Evolutionary conservation across 148 eudicot genomes (phyloP).

Genomic region (Silene conica): DNA sequence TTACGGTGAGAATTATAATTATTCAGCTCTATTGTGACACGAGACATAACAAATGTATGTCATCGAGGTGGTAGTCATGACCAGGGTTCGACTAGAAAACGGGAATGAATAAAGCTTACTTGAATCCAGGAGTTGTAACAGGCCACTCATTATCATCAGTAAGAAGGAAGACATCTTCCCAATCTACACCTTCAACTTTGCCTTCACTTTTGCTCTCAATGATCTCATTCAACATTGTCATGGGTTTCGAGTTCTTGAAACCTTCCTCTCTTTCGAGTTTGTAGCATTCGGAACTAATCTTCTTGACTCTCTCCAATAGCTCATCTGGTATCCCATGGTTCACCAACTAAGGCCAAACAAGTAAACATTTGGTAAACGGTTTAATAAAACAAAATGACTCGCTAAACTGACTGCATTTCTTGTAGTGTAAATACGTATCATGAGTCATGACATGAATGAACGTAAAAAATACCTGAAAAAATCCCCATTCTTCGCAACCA

Average conservation of each 20-base stretch:
- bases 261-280: slow-evolving; percentile 64
- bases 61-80: too few species aligned
- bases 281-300: slow-evolving; percentile 52
- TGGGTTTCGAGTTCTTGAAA: slow-evolving; percentile 52
- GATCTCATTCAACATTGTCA: slow-evolving; percentile 55
- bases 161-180: slow-evolving; percentile 86
- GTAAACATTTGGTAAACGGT: neutral
- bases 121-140: slow-evolving; percentile 54
- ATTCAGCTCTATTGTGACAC: too few species aligned
- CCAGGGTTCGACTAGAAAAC: too few species aligned
- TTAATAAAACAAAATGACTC: too few species aligned
- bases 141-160: slow-evolving; percentile 76
- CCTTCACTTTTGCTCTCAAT: slow-evolving; percentile 39
- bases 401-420: too few species aligned
- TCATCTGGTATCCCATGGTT: slow-evolving; percentile 86
- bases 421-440: too few species aligned
- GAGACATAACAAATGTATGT: too few species aligned
- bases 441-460: neutral
- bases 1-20: too few species aligned
- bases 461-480: slow-evolving; percentile 61
- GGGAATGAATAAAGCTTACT: slow-evolving; percentile 35
- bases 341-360: slow-evolving; percentile 50
- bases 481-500: slow-evolving; percentile 90
- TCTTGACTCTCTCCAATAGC: slow-evolving; percentile 80
- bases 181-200: slow-evolving; percentile 60